A percentile compares a stretch with the other conserved stretches of the same genome.
Conservation (phyloP, 2,329 filamentous ascomycete genomes). For the Diaporthe vaccinii region DNA sequence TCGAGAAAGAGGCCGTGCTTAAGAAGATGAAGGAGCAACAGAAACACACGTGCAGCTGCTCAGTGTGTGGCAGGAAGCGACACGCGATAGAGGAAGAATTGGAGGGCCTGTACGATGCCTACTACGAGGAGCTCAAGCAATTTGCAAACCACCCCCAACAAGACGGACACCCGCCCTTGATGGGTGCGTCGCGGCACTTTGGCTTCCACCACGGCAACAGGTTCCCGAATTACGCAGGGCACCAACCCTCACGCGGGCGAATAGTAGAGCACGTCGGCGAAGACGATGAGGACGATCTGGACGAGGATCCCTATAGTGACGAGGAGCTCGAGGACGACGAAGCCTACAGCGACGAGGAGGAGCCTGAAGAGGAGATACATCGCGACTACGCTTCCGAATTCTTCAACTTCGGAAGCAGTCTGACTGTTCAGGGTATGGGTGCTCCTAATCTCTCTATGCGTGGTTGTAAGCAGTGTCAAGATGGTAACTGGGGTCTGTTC, state of each 20-base stretch:
- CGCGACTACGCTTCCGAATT: conserved; percentile 84
- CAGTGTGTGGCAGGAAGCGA: conserved; percentile 94
- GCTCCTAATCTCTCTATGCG: conserved; percentile 6
- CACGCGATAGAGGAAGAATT: conserved; percentile 98
- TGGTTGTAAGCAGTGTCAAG: conserved; percentile 47
- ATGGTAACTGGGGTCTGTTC: conserved; percentile 46
- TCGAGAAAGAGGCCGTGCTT: conserved; percentile 97
- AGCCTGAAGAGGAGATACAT: conserved; percentile 60
- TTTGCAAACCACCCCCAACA: conserved; percentile 85
- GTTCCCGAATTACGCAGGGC: conserved; percentile 68
- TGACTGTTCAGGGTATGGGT: conserved; percentile 87
- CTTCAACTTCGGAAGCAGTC: conserved; percentile 96
- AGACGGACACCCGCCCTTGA: conserved; percentile 79
- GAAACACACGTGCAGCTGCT: conserved; percentile 98
- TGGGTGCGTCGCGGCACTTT: conserved; percentile 76
- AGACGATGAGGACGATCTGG: conserved; percentile 69
- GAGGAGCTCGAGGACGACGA: conserved; percentile 79
- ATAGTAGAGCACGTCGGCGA: conserved; percentile 77
- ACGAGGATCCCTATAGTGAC: conserved; percentile 70
- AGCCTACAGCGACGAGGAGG: conserved; percentile 72
- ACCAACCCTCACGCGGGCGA: conserved; percentile 80
- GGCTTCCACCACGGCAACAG: conserved; percentile 54
- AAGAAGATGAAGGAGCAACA: conserved; percentile 99
- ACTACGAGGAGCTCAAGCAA: conserved; percentile 97
- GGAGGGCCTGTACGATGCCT: conserved; percentile 97